A percentile compares a stretch with the other conserved stretches of the same genome.
Conservation (phyloP, 2,329 filamentous ascomycete genomes). For the Neurospora sp. region DNA sequence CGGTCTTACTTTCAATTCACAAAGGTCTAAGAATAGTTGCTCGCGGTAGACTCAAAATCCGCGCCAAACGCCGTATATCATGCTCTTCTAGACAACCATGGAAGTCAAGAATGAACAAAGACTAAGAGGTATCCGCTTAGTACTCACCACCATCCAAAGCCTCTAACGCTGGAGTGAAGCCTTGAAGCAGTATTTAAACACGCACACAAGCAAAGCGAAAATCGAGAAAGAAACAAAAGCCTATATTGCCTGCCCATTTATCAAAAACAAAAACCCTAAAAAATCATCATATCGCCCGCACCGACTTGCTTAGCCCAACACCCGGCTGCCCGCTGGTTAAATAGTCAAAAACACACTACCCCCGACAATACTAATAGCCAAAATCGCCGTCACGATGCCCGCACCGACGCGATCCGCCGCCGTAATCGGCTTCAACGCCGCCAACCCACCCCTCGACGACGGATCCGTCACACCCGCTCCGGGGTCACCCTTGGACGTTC, state of each 20-base stretch:
- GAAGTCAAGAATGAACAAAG: not conserved
- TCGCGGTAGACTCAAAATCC: not conserved
- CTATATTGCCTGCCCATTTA: not conserved
- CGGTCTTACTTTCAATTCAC: not conserved
- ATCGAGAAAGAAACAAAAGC: not conserved
- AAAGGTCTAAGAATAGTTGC: not conserved
- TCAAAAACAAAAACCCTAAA: not conserved
- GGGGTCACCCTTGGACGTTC: constrained; percentile 45
- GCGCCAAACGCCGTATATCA: not conserved
- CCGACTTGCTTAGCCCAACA: not conserved
- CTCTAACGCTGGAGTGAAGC: not conserved
- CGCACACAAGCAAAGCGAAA: not conserved
- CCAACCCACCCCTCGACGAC: constrained; percentile 19
- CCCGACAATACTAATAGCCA: constrained; percentile 35
- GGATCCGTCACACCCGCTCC: constrained; percentile 30
- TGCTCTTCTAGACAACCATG: not conserved
- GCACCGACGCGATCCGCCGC: constrained; percentile 44
- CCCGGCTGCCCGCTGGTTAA: constrained; percentile 13
- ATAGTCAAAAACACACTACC: constrained; percentile 40
- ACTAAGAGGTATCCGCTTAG: not conserved
- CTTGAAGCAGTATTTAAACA: not conserved
- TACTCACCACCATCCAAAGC: not conserved
- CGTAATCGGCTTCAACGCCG: constrained; percentile 31
- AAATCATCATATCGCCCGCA: not conserved
- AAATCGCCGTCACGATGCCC: constrained; percentile 43